Evolutionary conservation across 1,139 yeast genomes (phyloP), one percentile per base, ranked within the genome.

Genomic region (Arxiozyma bovina): DNA sequence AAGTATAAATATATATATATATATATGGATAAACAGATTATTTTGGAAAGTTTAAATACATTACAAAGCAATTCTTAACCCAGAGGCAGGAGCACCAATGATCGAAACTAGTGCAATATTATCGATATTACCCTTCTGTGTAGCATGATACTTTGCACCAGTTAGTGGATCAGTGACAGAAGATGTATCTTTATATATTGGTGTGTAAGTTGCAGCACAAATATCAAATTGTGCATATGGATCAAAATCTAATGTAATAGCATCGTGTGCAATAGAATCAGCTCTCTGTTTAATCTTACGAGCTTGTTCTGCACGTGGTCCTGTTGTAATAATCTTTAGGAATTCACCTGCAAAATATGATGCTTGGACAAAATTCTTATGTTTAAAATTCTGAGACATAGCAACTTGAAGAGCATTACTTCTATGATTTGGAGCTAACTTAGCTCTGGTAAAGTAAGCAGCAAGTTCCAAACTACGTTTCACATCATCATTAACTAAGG

Each of bases 71-170:
- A 73, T 68, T 66, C 94, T 82, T 65, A 91, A 79, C 23, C 99
- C 99, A 34, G 96, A 86, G n/a, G 96, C 95, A 30, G 94, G 87
- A n/a, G 90, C 89, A 27, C 99, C 99, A 60, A 94, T 82, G 53
- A 79, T 75, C 8, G 97, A 86, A 60, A 94, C 77, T 49, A 77
- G 73, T 7, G 97, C 87, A 59, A 94, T 83, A 54, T 73, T 75
- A 73, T 96, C 93, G 47, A 89, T 66, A 61, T 80, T 79, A 51
- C 96, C 98, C 75, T 86, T 83, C 67, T 82, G 86, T 55, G 81
- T 77, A 7, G 82, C 77, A 63, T 86, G 87, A 69, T 93, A 94
- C 67, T 80, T 83, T 53, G 98, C 96, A 55, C 96, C 96, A 27
- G 96, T 89, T 63, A 93, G 75, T n/a, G 96, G 90, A 67, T 93